A percentile compares a stretch with the other conserved stretches of the same genome.
Evolutionary conservation across 1,139 yeast species (phyloP).

Genomic region (Geotrichum restrictum): DNA sequence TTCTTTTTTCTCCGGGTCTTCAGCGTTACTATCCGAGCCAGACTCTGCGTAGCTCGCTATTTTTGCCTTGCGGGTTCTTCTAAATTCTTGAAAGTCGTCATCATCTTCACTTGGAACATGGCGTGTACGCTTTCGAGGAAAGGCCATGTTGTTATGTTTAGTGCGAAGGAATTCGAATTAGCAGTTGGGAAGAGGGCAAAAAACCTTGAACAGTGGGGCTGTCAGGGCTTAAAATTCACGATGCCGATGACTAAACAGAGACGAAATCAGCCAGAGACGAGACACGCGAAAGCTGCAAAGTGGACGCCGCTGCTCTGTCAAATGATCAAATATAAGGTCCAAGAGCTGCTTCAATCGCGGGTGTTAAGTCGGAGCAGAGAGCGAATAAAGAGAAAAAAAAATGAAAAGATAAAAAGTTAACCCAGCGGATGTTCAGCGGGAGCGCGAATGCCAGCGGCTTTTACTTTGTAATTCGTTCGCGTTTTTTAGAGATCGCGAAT

Average conservation of each 20-base stretch:
- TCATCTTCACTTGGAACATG: slow-evolving; percentile 11
- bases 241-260: slow-evolving; percentile 3
- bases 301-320: not conserved
- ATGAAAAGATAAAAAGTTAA: not conserved
- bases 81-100: slow-evolving; percentile 17
- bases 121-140: slow-evolving; percentile 9
- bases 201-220: not conserved
- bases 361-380: too few species aligned
- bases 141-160: not conserved
- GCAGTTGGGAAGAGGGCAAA: not conserved
- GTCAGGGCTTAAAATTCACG: not conserved
- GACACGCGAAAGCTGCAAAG: not conserved
- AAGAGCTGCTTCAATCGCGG: not conserved
- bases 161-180: too few species aligned
- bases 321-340: not conserved
- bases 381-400: not conserved
- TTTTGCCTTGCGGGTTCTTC: slow-evolving; percentile 19
- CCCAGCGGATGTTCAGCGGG: not conserved
- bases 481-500: too few species aligned
- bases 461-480: too few species aligned
- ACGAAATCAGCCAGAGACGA: not conserved
- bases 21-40: slow-evolving; percentile 7
- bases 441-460: too few species aligned
- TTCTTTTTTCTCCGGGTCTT: slow-evolving; percentile 5
- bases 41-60: slow-evolving; percentile 17